These are phyloP conservation scores for Thuidium tamariscinum DNA, from an alignment of 225 moss, liverwort and hornwort genomes.

Conservation along the genomic window DNA sequence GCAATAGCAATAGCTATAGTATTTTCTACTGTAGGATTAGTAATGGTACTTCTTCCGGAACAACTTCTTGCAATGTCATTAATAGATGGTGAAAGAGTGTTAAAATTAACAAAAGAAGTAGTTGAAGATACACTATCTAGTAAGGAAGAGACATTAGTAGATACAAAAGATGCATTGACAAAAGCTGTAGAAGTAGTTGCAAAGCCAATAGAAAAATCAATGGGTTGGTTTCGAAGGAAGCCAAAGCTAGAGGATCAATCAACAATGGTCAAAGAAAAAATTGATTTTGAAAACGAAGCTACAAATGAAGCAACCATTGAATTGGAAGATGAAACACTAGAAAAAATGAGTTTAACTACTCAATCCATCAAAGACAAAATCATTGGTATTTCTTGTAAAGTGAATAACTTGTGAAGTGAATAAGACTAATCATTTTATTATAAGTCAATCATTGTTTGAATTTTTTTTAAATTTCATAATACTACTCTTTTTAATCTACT, in stretches of 20 bases:
- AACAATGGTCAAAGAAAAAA: neutral
- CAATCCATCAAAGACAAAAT: neutral
- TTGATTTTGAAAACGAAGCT: neutral
- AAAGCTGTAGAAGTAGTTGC: neutral
- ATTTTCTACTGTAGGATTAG: slow-evolving; percentile 5
- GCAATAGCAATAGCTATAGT: slow-evolving; percentile 21
- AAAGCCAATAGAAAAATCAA: slow-evolving; percentile 6
- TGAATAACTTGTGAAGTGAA: neutral
- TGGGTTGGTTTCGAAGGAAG: slow-evolving; percentile 17
- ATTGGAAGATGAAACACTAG: neutral
- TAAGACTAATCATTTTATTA: neutral
- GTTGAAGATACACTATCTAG: neutral
- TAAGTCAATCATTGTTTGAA: fast-evolving
- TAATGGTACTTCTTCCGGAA: slow-evolving; percentile 11
- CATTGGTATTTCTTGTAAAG: neutral
- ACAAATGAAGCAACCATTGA: neutral
- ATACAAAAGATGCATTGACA: neutral
- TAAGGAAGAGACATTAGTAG: neutral
- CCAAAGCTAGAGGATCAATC: neutral
- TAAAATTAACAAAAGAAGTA: neutral
- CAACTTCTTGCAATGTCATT: neutral
- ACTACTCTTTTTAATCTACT: too few species aligned
- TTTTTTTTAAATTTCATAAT: too few species aligned
- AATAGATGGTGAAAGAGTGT: neutral
- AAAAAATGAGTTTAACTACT: neutral